Evolutionary conservation across 2,329 filamentous ascomycete species (phyloP).

Genomic region (Apiospora phragmitis): DNA sequence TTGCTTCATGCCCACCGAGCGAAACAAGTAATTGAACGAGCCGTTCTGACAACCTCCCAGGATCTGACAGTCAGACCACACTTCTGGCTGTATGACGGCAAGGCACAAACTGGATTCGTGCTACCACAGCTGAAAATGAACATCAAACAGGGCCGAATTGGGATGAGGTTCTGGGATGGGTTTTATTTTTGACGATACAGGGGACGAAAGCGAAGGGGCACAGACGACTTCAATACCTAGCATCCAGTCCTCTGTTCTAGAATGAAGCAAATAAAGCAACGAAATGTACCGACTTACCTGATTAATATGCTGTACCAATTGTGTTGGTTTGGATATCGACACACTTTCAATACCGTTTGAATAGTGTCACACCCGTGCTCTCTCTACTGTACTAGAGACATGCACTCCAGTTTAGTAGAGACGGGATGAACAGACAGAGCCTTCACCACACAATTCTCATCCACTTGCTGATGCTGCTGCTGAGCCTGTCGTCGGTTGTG

Average conservation of each 20-base stretch:
- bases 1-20: background rate
- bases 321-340: background rate
- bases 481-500: background rate
- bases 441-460: background rate
- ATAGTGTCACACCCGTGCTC: background rate
- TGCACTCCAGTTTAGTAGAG: background rate
- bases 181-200: background rate
- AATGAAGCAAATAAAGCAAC: background rate
- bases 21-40: background rate
- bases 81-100: slow-evolving; percentile 3
- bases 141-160: slow-evolving; percentile 4
- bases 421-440: background rate
- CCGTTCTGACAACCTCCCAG: background rate
- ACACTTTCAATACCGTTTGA: background rate
- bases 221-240: background rate
- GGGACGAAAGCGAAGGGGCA: background rate
- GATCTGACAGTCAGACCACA: background rate
- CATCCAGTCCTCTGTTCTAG: background rate
- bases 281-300: background rate
- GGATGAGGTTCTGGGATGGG: background rate
- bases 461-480: background rate
- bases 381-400: background rate
- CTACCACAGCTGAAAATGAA: background rate
- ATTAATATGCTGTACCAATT: background rate
- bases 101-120: background rate